Percentiles rank a stretch among this genome's conserved stretches.
Evolutionary conservation across 1,284 basidiomycete species (phyloP).

Genomic region (Sphaerobolus stellatus): DNA sequence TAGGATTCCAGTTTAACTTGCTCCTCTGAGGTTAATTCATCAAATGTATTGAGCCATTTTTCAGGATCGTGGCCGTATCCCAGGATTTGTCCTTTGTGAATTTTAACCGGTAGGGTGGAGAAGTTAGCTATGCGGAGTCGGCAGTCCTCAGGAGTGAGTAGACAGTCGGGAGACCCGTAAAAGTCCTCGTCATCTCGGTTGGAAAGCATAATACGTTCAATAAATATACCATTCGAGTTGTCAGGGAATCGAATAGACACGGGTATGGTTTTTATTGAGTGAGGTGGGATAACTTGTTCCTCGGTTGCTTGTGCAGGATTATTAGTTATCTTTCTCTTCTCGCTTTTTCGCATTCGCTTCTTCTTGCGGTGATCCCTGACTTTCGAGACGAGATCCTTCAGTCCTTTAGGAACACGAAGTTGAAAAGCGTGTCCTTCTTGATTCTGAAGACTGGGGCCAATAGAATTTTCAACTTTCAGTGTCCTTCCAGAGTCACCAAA

Average conservation of each 20-base stretch:
- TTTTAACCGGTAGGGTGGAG: constrained; percentile 15
- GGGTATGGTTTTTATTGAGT: neutral
- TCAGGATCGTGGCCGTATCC: constrained; percentile 18
- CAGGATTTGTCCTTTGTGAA: constrained; percentile 20
- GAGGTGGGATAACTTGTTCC: neutral
- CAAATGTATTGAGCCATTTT: constrained; percentile 18
- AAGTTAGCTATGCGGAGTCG: constrained; percentile 24
- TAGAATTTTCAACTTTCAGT: constrained; percentile 10
- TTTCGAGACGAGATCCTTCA: neutral
- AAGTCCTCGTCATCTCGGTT: constrained; percentile 16
- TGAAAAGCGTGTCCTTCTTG: constrained; percentile 7
- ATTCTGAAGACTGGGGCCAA: neutral
- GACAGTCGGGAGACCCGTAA: constrained; percentile 18
- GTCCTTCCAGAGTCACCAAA: constrained; percentile 25
- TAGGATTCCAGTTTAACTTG: neutral
- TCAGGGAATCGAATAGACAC: constrained; percentile 6
- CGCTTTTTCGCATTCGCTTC: too few species aligned
- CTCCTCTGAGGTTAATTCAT: constrained; percentile 1
- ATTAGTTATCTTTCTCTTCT: too few species aligned
- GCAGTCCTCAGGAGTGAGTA: constrained; percentile 18
- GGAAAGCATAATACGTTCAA: constrained; percentile 14
- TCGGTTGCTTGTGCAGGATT: neutral
- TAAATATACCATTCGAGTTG: constrained; percentile 6
- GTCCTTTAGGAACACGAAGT: neutral
- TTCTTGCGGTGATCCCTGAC: too few species aligned